These are phyloP conservation scores for Gracilaria vermiculophylla DNA, from an alignment of 23 red algal species.

Conservation along the genomic window DNA sequence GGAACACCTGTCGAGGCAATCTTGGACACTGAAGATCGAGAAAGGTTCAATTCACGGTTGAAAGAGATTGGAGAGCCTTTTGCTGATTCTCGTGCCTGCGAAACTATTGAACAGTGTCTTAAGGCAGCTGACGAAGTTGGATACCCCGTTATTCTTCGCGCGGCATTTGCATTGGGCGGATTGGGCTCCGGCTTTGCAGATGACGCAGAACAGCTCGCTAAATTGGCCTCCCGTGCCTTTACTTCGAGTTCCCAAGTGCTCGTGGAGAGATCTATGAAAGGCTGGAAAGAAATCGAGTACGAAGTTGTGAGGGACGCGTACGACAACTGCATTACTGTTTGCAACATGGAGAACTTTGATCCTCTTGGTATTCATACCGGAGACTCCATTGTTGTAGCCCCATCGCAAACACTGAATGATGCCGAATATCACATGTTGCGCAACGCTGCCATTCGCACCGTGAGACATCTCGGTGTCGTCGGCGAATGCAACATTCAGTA, in stretches of 20 bases:
- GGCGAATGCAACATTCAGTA: slow-evolving; percentile 99
- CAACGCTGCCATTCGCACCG: slow-evolving; percentile 87
- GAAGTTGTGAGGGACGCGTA: slow-evolving; percentile 98
- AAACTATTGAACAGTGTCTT: slow-evolving; percentile 71
- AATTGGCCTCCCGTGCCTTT: slow-evolving; percentile 83
- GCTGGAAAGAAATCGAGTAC: slow-evolving; percentile 99
- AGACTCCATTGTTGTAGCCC: slow-evolving; percentile 97
- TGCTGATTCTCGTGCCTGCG: slow-evolving; percentile 69
- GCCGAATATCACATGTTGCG: slow-evolving; percentile 99
- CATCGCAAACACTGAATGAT: slow-evolving; percentile 92
- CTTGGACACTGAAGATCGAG: slow-evolving; percentile 97
- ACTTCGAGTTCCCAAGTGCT: slow-evolving; percentile 88
- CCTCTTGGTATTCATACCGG: slow-evolving; percentile 95
- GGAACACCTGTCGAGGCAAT: slow-evolving; percentile 95
- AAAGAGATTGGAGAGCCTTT: slow-evolving; percentile 93
- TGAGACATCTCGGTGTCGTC: slow-evolving; percentile 95
- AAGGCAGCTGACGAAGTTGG: slow-evolving; percentile 88
- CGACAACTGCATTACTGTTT: slow-evolving; percentile 99
- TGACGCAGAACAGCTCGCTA: slow-evolving; percentile 65
- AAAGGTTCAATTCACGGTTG: slow-evolving; percentile 89
- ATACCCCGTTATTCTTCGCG: slow-evolving; percentile 94
- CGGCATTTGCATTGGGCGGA: slow-evolving; percentile 95
- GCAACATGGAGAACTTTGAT: slow-evolving; percentile 99
- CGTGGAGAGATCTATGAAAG: slow-evolving; percentile 94
- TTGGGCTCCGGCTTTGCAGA: slow-evolving; percentile 98